Base-by-base conservation (phyloP, 495 filamentous ascomycete species). In the Beverwykella pulmonaria region DNA sequence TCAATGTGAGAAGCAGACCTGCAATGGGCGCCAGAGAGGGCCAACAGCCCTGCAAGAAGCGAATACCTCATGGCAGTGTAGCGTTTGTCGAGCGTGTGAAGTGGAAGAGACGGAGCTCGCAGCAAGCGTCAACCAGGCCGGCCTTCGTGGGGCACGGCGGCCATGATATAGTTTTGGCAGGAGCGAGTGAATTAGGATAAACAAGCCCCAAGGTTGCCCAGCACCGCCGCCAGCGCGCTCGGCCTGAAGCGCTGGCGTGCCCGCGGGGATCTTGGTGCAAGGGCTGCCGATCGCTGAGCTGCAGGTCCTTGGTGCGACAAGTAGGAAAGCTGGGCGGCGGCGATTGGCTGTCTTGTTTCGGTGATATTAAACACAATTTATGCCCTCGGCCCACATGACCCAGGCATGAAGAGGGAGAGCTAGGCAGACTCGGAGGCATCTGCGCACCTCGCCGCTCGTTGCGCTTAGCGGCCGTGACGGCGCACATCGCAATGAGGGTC, bases 31-130 rank as follows among this genome's bases (percentile, higher is more conserved):
- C 60, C 61, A 17, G 58, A 58, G 27, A 72, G 57, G 61, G 58
- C 58, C 66, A 72, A 36, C 52, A 72, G 61, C n/a, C 70, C 70
- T n/a, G 61, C 66, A n/a, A 69, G 39, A 17, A 69, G 44, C 14
- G 55, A 65, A 47, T 27, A 62, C 49, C 50, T 44, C 69, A 72
- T 72, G 12, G 20, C 59, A 17, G 9, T 22, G 29, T 22, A 14
- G 25, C 22, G 23, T 23, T 22, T 20, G 14, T 8, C 8, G 58
- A 49, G 9, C 1, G 29, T 44, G 22, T 17, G 23, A 9, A 8
- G 12, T 2, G 30, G 9, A 22, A 44, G 26, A 30, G 22, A 26
- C 17, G 36, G 17, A 56, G 10, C 55, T 41, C 30, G n/a, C n/a
- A n/a, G n/a, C n/a, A n/a, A n/a, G n/a, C n/a, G n/a, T n/a, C n/a